Evolutionary conservation across 192 early-diverging fungal genomes (phyloP), one percentile per base, ranked within the genome.

Genomic region (Chytriomyces sp.): DNA sequence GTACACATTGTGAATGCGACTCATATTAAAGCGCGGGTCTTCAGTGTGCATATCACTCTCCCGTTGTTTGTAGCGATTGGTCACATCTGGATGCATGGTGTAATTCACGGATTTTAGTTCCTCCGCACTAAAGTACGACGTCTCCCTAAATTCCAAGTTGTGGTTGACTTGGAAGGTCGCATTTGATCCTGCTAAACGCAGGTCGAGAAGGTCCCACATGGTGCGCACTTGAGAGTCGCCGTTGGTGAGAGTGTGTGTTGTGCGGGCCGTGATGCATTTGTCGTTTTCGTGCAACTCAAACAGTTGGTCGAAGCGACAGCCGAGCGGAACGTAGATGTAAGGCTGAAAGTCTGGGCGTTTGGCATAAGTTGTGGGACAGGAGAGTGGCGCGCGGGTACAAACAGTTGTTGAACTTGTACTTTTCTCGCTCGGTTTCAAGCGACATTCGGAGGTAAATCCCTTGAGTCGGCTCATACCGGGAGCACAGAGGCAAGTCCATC

Each of bases 191-290:
- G 44, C 44, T 2, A 68, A 30, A 17, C 69, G 55, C 10, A 22
- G n/a, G 39, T 71, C 56, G 12, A 60, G 26, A n/a, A 30, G 22
- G 41, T 60, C 34, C 57, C 57, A 71, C 22, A 60, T 28, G 41
- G 34, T 41, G 39, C 69, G 69, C 4, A 14, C 41, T 37, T 71
- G 69, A n/a, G 69, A 71, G 55, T 71, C 69, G 39, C 69, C 69
- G 37, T 58, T 32, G 3, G 60, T 39, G 4, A 5, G 8, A n/a
- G 60, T 44, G 38, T 59, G 25, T 26, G 12, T 49, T 31, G 58
- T 60, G 10, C 65, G 44, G n/a, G n/a, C 4, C 1, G 5, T 30
- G 58, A 38, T 14, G 58, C 69, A 71, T 7, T 19, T 30, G 19
- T 36, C 38, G 36, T 59, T 61, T 12, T 30, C 39, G 58, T 37